Percentiles rank a stretch among this genome's conserved stretches.
Conservation (phyloP, 1,284 basidiomycete genomes). For the Veloboletus limbatus region DNA sequence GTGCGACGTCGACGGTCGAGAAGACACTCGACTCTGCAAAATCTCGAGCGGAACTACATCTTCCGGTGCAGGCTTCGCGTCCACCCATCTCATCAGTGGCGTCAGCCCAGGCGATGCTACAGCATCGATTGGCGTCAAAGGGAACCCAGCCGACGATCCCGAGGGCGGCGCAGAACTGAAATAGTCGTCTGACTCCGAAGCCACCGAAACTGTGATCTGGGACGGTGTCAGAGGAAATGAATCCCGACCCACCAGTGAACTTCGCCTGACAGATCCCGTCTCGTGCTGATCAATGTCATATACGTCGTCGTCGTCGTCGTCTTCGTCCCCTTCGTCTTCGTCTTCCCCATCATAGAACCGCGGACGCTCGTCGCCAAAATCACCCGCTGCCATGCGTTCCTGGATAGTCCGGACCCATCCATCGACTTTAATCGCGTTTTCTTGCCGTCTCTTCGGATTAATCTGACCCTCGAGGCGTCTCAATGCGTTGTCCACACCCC, state of each 20-base stretch:
- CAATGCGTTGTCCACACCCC: conserved; percentile 79
- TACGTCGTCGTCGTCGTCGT: conserved; percentile 39
- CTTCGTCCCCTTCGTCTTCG: conserved; percentile 44
- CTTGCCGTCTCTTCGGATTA: conserved; percentile 62
- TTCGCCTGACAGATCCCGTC: conserved; percentile 22
- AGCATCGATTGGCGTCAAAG: conserved; percentile 16
- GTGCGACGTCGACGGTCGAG: conserved; percentile 37
- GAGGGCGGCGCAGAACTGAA: conserved; percentile 22
- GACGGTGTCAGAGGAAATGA: conserved; percentile 22
- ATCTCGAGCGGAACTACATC: conserved; percentile 68
- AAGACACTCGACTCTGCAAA: conserved; percentile 53
- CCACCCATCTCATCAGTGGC: conserved; percentile 36
- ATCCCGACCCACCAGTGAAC: conserved; percentile 6
- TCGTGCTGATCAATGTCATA: conserved; percentile 39
- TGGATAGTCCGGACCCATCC: conserved; percentile 76
- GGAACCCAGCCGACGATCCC: conserved; percentile 16
- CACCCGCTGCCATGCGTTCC: conserved; percentile 57
- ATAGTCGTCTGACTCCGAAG: conserved; percentile 25
- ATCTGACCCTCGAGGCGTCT: conserved; percentile 80
- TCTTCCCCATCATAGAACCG: conserved; percentile 45
- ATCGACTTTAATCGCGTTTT: conserved; percentile 75
- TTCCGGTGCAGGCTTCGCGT: conserved; percentile 52
- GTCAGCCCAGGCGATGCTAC: conserved; percentile 11
- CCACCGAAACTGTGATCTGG: conserved; percentile 21
- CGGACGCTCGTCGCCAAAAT: conserved; percentile 54